Evolutionary conservation across 345 rosid genomes (phyloP).

Genomic region (Microthlaspi erraticum): DNA sequence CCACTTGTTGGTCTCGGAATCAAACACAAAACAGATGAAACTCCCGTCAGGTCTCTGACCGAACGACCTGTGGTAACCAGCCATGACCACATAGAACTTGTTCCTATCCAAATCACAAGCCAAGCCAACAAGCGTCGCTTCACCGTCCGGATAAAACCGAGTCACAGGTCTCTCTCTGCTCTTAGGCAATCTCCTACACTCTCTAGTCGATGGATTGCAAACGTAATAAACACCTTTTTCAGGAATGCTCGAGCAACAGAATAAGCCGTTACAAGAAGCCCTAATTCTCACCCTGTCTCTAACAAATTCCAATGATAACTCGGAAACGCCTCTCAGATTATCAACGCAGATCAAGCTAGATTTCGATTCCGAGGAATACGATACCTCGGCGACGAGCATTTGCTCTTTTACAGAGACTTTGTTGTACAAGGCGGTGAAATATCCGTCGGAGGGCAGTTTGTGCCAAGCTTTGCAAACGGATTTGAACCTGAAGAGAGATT

Average conservation of each 20-base stretch:
- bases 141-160: slow-evolving; percentile 81
- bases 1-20: slow-evolving; percentile 79
- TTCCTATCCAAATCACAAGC: slow-evolving; percentile 54
- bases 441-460: slow-evolving; percentile 60
- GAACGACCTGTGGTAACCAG: slow-evolving; percentile 78
- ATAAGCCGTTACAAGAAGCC: slow-evolving; percentile 82
- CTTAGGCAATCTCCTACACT: slow-evolving; percentile 65
- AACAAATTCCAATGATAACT: slow-evolving; percentile 72
- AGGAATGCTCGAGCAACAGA: slow-evolving; percentile 88
- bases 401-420: slow-evolving; percentile 57
- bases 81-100: slow-evolving; percentile 75
- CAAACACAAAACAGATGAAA: slow-evolving; percentile 75
- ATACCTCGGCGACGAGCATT: slow-evolving; percentile 64
- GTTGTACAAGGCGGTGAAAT: slow-evolving; percentile 61
- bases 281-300: slow-evolving; percentile 76
- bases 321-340: slow-evolving; percentile 65
- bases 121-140: slow-evolving; percentile 82
- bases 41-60: slow-evolving; percentile 85
- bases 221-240: slow-evolving; percentile 81
- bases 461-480: slow-evolving; percentile 80
- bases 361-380: slow-evolving; percentile 56
- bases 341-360: slow-evolving; percentile 69
- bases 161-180: slow-evolving; percentile 72
- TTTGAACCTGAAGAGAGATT: slow-evolving; percentile 67
- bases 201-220: slow-evolving; percentile 85